Evolutionary conservation across 1,284 basidiomycete genomes (phyloP), one percentile per base, ranked within the genome.

Genomic region (Cryptococcus jaspeensis): DNA sequence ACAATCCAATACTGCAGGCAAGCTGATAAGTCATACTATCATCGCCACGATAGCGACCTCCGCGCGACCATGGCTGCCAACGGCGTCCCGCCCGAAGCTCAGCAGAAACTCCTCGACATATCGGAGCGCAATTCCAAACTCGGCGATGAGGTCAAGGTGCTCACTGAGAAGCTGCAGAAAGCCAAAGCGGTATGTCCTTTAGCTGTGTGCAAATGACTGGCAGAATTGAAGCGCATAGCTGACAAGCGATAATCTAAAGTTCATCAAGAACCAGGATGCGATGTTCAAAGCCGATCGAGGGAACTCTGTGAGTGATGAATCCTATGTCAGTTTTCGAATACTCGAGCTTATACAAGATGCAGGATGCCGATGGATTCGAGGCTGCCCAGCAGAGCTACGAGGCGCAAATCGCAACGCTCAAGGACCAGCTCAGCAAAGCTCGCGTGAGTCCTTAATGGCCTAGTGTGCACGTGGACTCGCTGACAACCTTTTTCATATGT

Each of bases 201-300:
- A 0, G 1, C 22, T 50, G 35, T 5, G 41, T 20, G n/a, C n/a
- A 9, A 48, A 28, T 51, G 22, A 12, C 16, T 35, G 6, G 13
- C 12, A 8, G 46, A 12, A 20, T n/a, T 44, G n/a, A 40, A 16
- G 16, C 4, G 25, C 9, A 40, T 57, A 28, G 42, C 41, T 70
- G n/a, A 63, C 4, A 38, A 40, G 23, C 1, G 28, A 32, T 9
- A 41, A 18, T 46, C 38, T n/a, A 16, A 65, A 92, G 87, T 93
- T 95, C 75, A 93, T 96, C 80, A 90, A 90, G 75, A 83, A 87
- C 52, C 93, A 96, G 75, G 92, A 95, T 79, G 89, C 90, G 64
- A 80, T 92, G 35, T 88, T 70, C 58, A 58, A 61, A 38, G 65
- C 63, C 32, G 60, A 66, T 35, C 54, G 63, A 35, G 53, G 62